Evolutionary conservation across 2,329 filamentous ascomycete species (phyloP), one percentile per base, ranked within the genome.

Genomic region (Hyphodiscus sp.): DNA sequence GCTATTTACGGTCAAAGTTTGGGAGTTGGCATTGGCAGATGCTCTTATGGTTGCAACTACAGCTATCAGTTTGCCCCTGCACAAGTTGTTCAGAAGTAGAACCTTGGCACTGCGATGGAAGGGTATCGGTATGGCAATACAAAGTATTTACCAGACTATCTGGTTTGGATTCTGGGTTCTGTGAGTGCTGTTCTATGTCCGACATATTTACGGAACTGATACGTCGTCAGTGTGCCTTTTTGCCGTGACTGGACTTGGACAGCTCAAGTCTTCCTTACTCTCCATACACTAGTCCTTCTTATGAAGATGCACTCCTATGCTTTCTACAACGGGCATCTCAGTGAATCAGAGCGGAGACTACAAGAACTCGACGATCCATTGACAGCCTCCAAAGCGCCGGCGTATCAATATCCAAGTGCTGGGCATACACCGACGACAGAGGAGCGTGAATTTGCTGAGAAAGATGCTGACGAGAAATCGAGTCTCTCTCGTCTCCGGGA

Each of bases 261-360:
- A 0, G 86, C 92, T 2, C 94, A 97, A 67, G 94, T 99, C 41
- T 99, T 95, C 70, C 81, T 99, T 63, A 86, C 91, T 11, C 76
- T 99, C 33, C 94, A 99, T 71, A 86, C 91, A 44, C 83, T 99
- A 71, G 86, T 89, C 8, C 78, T 99, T 19, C 83, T 96, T 49
- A 99, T 99, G 94, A 99, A 99, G 76, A 94, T 97, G 83, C 94
- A 99, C 70, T 96, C 91, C 6, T 99, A 96, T 67, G 88, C 90
- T 20, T 99, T 97, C 70, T 99, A 99, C 75, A 97, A 96, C 65
- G 94, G 94, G 11, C 94, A 99, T 70, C 77, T 99, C 16, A 89
- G 87, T 61, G 89, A 94, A 69, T 95, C 90, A 0, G 82, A 95
- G 69, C 85, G 86, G 67, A 85, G 90, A 11, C 77, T 99, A 13